Percentiles rank a stretch among this genome's conserved stretches.
phyloP scores from a whole-genome alignment of 495 filamentous ascomycete species.

The Zalerion maritima region DNA sequence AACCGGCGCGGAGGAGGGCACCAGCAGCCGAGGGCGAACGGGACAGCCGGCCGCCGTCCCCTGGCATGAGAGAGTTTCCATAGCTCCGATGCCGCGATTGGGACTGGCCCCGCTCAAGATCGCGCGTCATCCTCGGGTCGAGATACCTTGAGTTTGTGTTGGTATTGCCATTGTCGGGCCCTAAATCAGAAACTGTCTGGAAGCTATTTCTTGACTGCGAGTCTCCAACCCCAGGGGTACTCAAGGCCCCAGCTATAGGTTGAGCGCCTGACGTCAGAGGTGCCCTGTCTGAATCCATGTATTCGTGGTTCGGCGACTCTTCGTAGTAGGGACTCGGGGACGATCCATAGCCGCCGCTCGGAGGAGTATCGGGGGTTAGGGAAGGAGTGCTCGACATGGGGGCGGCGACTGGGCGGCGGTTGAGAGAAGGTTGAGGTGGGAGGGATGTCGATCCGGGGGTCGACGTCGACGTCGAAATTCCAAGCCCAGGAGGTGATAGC shows the following conservation, averaged over 20 bases:
- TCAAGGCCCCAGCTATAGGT: slow-evolving; percentile 48
- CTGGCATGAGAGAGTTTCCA: slow-evolving; percentile 31
- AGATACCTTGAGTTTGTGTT: slow-evolving; percentile 22
- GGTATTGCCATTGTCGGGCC: no score
- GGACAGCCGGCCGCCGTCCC: slow-evolving; percentile 37
- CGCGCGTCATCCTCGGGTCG: slow-evolving; percentile 31
- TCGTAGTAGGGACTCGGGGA: slow-evolving; percentile 33
- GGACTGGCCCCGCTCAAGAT: slow-evolving; percentile 35
- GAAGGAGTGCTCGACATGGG: neutral
- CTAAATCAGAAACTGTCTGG: slow-evolving; percentile 41
- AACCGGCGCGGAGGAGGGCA: slow-evolving; percentile 63
- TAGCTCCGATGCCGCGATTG: slow-evolving; percentile 29
- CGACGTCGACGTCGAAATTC: no score
- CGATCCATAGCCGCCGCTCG: no score
- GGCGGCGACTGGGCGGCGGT: no score
- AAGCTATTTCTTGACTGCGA: slow-evolving; percentile 47
- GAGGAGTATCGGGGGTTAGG: slow-evolving; percentile 10
- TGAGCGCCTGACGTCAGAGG: slow-evolving; percentile 48
- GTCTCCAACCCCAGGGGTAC: slow-evolving; percentile 32
- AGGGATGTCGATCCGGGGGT: no score
- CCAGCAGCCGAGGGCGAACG: slow-evolving; percentile 40
- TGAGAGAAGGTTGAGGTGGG: no score
- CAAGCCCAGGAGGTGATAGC: no score
- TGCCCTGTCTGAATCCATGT: slow-evolving; percentile 54
- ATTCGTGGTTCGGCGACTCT: slow-evolving; percentile 37